A percentile compares a stretch with the other conserved stretches of the same genome.
These are phyloP conservation scores for Lichenothelia convexa DNA, from an alignment of 495 filamentous ascomycete species.

Conservation along the genomic window DNA sequence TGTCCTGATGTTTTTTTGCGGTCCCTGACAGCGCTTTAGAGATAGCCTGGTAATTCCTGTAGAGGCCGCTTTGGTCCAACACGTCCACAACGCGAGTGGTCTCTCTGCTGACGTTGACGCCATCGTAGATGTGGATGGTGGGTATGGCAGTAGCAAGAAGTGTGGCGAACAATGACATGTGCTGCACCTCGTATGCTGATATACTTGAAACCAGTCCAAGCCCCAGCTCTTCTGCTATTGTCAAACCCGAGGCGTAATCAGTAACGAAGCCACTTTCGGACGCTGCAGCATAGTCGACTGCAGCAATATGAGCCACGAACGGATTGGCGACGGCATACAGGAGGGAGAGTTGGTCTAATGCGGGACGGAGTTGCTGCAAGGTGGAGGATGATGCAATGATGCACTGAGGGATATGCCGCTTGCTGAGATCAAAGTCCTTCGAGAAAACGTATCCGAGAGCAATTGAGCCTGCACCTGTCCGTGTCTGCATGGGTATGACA, in stretches of 20 bases:
- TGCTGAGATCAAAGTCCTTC: slow-evolving; percentile 78
- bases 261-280: slow-evolving; percentile 51
- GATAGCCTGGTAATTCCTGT: slow-evolving; percentile 50
- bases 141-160: slow-evolving; percentile 63
- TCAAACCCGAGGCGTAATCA: slow-evolving; percentile 69
- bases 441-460: slow-evolving; percentile 95
- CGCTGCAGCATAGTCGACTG: slow-evolving; percentile 62
- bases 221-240: slow-evolving; percentile 79
- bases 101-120: slow-evolving; percentile 69
- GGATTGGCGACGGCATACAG: slow-evolving; percentile 82
- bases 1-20: slow-evolving; percentile 51
- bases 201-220: slow-evolving; percentile 68
- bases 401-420: slow-evolving; percentile 77
- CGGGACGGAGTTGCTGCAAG: slow-evolving; percentile 59
- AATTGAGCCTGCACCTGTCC: slow-evolving; percentile 77
- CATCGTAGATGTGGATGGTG: slow-evolving; percentile 83
- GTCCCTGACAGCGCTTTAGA: slow-evolving; percentile 34
- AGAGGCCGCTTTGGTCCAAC: slow-evolving; percentile 52
- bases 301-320: slow-evolving; percentile 85
- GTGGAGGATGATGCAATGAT: slow-evolving; percentile 72
- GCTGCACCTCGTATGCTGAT: slow-evolving; percentile 79
- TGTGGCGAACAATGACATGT: slow-evolving; percentile 84
- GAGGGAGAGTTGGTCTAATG: slow-evolving; percentile 74
- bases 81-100: slow-evolving; percentile 73
- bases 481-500: slow-evolving; percentile 65